phyloP scores from a whole-genome alignment of 495 filamentous ascomycete species.

The Neurospora sublineolata region DNA sequence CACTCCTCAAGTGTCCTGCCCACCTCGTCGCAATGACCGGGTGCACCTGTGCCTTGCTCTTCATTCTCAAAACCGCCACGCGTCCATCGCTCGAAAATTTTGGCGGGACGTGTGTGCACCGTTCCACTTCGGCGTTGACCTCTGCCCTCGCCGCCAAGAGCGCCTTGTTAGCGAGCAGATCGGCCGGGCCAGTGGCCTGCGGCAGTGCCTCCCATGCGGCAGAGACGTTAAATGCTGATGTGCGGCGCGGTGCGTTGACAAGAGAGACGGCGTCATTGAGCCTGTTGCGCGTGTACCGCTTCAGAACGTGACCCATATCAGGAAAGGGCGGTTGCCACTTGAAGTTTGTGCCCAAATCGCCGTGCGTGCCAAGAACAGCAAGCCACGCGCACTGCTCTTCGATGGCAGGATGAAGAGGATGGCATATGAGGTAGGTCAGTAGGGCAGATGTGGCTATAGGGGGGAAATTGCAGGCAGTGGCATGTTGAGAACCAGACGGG shows the following conservation, averaged over 20 bases:
- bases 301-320: slow-evolving; percentile 43
- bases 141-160: slow-evolving; percentile 38
- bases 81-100: slow-evolving; percentile 45
- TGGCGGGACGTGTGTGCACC: slow-evolving; percentile 42
- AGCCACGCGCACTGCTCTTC: slow-evolving; percentile 37
- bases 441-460: slow-evolving; percentile 47
- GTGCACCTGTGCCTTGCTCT: slow-evolving; percentile 43
- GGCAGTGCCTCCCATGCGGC: slow-evolving; percentile 44
- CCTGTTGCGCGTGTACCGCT: slow-evolving; percentile 43
- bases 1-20: slow-evolving; percentile 39
- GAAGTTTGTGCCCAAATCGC: slow-evolving; percentile 45
- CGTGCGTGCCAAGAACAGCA: slow-evolving; percentile 46
- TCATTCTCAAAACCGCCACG: slow-evolving; percentile 46
- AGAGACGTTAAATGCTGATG: slow-evolving; percentile 39
- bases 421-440: slow-evolving; percentile 46
- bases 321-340: slow-evolving; percentile 50
- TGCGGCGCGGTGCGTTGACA: slow-evolving; percentile 47
- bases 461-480: slow-evolving; percentile 43
- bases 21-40: slow-evolving; percentile 49
- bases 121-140: slow-evolving; percentile 42
- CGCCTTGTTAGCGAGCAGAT: slow-evolving; percentile 32
- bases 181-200: slow-evolving; percentile 23
- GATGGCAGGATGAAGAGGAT: slow-evolving; percentile 34
- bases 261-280: slow-evolving; percentile 44
- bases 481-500: slow-evolving; percentile 34